Evolutionary conservation across 768 basidiomycete species (phyloP).

Genomic region (Lactarius hatsudake): DNA sequence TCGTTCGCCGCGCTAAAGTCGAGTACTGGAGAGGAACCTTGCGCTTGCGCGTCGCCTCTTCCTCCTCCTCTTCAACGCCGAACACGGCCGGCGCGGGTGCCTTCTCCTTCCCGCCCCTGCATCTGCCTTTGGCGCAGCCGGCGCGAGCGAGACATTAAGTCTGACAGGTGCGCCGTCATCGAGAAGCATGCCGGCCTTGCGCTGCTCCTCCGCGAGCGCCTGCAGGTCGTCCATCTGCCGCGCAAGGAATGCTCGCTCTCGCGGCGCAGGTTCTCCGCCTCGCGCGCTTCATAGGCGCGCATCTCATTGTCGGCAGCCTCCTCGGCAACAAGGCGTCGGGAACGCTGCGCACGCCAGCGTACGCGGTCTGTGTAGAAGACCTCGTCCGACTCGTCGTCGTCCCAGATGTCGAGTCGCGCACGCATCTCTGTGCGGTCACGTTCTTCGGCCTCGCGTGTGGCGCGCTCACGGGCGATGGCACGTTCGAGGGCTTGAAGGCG

Average conservation of each 20-base stretch:
- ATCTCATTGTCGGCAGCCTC: constrained; percentile 83
- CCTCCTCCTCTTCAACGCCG: constrained; percentile 86
- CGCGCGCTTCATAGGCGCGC: constrained; percentile 76
- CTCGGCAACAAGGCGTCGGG: constrained; percentile 69
- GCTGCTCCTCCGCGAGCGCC: constrained; percentile 84
- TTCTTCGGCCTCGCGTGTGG: constrained; percentile 73
- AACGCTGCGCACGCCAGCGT: constrained; percentile 82
- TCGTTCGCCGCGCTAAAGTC: constrained; percentile 84
- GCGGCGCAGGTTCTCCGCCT: constrained; percentile 79
- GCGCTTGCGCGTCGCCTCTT: constrained; percentile 70
- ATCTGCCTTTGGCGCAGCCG: constrained; percentile 36
- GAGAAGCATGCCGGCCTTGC: constrained; percentile 83
- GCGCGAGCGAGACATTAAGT: constrained; percentile 71
- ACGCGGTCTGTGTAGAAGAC: constrained; percentile 87
- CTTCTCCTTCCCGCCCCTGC: constrained; percentile 45
- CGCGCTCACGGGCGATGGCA: constrained; percentile 66
- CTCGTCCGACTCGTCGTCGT: constrained; percentile 92
- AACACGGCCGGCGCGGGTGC: constrained; percentile 59
- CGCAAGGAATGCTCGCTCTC: constrained; percentile 93
- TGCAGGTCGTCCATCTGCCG: constrained; percentile 97
- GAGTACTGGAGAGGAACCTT: constrained; percentile 83
- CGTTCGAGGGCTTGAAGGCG: constrained; percentile 78
- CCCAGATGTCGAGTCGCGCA: constrained; percentile 81
- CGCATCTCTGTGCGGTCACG: constrained; percentile 79
- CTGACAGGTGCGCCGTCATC: constrained; percentile 92